Percentiles rank a stretch among this genome's conserved stretches.
Conservation (phyloP, 2,329 filamentous ascomycete species). For the Lecanoromycetidae sp. region DNA sequence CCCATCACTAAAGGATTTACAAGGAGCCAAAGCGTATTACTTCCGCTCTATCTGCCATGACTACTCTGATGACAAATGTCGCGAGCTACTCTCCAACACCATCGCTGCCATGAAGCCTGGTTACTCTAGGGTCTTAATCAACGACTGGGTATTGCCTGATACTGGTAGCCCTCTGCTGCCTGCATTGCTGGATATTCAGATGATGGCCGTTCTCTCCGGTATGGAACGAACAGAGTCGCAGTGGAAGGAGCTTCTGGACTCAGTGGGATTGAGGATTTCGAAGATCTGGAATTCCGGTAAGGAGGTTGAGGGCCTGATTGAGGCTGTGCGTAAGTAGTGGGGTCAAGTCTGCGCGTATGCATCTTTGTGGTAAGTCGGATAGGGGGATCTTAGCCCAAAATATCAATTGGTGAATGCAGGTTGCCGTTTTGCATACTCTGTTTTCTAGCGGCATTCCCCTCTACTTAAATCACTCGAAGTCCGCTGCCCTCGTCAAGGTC, state of each 20-base stretch:
- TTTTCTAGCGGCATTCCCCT: no score
- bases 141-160: conserved; percentile 29
- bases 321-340: neutral
- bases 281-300: conserved; percentile 15
- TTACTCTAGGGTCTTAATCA: conserved; percentile 29
- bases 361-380: no score
- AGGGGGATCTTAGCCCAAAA: no score
- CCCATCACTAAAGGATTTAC: neutral
- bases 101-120: conserved; percentile 28
- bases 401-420: no score
- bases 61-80: conserved; percentile 29
- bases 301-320: conserved; percentile 13
- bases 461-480: no score
- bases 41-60: conserved; percentile 34
- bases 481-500: no score
- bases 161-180: conserved; percentile 23
- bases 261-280: conserved; percentile 6
- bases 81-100: conserved; percentile 24
- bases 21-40: conserved; percentile 31
- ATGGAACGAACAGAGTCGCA: conserved; percentile 10
- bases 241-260: conserved; percentile 7
- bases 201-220: conserved; percentile 25
- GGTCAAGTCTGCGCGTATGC: no score
- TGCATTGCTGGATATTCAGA: conserved; percentile 27
- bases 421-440: no score